Evolutionary conservation across 176 grass and related monocot genomes (phyloP), one percentile per base, ranked within the genome.

Genomic region (Oryza meridionalis): DNA sequence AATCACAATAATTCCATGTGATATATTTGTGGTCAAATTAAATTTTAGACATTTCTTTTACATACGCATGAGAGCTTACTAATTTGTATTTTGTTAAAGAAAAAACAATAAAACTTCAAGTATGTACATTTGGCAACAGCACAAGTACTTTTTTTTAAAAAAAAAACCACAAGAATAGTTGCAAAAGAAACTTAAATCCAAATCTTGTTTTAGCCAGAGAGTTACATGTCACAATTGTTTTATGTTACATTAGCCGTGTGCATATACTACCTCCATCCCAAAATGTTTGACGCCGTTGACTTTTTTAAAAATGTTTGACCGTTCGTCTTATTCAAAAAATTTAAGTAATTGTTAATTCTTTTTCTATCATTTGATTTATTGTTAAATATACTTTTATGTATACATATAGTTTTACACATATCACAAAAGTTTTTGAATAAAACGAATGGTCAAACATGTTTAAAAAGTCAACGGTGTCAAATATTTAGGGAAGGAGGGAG

Each of bases 181-280:
- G 22, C 10, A 59, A 37, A 35, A 21, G 10, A 35, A 19, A 73
- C 16, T 13, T 33, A 29, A 75, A n/a, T 69, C 4, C 68, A 84
- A 75, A 40, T 27, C 69, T 82, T 78, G 27, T 78, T 85, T 85
- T 24, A 44, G 33, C 43, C 58, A 73, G 53, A 73, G 53, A 59
- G 31, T 74, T 80, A 77, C 74, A 72, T 62, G 69, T 31, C 70
- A 75, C 70, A 69, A 44, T 67, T 17, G 33, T 86, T 69, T 29
- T 38, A 59, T 37, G 35, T 65, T 59, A 78, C 67, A 86, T 86
- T 27, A 86, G 83, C 26, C 67, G 35, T 10, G 17, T 77, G 65
- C n/a, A n/a, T n/a, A n/a, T n/a, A n/a, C n/a, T n/a, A n/a, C n/a
- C n/a, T n/a, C n/a, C n/a, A n/a, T n/a, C n/a, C n/a, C n/a, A n/a